Base-by-base conservation (phyloP, 352 stramenopile species). In the Phytophthora ohioensis region DNA sequence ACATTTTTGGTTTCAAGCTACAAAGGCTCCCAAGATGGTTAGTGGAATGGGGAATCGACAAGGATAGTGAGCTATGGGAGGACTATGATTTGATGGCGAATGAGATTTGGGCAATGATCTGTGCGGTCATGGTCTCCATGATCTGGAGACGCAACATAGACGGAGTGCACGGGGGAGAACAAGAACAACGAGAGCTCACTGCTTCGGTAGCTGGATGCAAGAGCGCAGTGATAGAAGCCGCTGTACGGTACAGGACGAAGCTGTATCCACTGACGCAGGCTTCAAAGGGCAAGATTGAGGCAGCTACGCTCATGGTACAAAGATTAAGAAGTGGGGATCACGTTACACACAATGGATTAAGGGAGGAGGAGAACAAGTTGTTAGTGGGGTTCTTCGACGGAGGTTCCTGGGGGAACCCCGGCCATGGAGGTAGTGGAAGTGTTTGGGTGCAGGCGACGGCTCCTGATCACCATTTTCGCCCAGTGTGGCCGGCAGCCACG, bases 341-440 rank as follows among this genome's bases (percentile, higher is more conserved):
- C 17, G 17, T 21, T 21, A 21, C 17, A 21, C 17, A 21, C 17
- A 21, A 21, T 21, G 17, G 17, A 1, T 21, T 21, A 21, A 21
- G 17, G 17, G 17, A 21, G 17, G 17, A 13, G 3, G 41, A 6
- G 9, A 5, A 47, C 9, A 13, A 49, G 30, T 49, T 12, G 49
- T 13, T 9, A 58, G 41, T 51, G 5, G 54, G 54, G 2, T 52
- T 61, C 12, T 62, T 62, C 15, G 39, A 62, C n/a, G 55, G 55
- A 3, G 55, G 55, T 5, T 62, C 31, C 11, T n/a, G 9, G 21
- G 55, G 55, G 0, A 62, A 62, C 6, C 39, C 55, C 0, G 55
- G 55, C 2, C 5, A 30, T 10, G 55, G 41, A 4, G 55, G 55
- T 7, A 62, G 55, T 12, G 55, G 41, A 0, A 52, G 55, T 21